Evolutionary conservation across 768 basidiomycete species (phyloP).

Genomic region (Paxillus involutus): DNA sequence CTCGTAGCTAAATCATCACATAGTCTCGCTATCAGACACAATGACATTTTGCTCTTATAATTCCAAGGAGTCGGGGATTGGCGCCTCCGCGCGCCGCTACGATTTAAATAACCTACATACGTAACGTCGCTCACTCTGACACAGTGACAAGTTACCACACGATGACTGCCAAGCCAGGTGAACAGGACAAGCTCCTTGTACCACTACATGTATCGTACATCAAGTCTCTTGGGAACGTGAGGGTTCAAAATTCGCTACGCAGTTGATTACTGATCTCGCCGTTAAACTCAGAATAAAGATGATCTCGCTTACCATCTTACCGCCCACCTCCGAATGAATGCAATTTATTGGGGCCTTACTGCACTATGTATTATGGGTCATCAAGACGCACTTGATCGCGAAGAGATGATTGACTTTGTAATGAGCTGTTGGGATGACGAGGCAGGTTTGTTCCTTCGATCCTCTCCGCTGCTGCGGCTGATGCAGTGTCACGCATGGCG

Average conservation of each 20-base stretch:
- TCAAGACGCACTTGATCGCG: conserved; percentile 73
- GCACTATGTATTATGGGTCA: conserved; percentile 81
- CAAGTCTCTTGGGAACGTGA: conserved; percentile 68
- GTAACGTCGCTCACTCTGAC: too few species aligned
- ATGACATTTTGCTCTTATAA: too few species aligned
- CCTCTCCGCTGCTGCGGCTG: background rate
- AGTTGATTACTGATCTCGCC: conserved; percentile 1
- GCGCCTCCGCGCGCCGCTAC: too few species aligned
- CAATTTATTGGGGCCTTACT: conserved; percentile 94
- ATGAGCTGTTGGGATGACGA: conserved; percentile 95
- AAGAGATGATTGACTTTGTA: conserved; percentile 87
- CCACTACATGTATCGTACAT: conserved; percentile 76
- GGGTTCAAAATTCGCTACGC: conserved; percentile 4
- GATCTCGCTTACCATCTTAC: conserved; percentile 89
- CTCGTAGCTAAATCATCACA: too few species aligned
- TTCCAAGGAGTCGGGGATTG: too few species aligned
- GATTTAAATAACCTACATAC: too few species aligned
- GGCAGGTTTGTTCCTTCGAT: conserved; percentile 49
- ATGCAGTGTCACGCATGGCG: background rate
- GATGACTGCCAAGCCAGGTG: conserved; percentile 7
- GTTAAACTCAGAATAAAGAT: conserved; percentile 61
- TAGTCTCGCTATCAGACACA: too few species aligned
- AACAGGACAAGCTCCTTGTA: conserved; percentile 35
- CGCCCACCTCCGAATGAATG: conserved; percentile 91
- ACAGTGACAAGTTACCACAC: background rate